Conservation (phyloP, 2,329 filamentous ascomycete species). For the Diplodia sapinea region DNA sequence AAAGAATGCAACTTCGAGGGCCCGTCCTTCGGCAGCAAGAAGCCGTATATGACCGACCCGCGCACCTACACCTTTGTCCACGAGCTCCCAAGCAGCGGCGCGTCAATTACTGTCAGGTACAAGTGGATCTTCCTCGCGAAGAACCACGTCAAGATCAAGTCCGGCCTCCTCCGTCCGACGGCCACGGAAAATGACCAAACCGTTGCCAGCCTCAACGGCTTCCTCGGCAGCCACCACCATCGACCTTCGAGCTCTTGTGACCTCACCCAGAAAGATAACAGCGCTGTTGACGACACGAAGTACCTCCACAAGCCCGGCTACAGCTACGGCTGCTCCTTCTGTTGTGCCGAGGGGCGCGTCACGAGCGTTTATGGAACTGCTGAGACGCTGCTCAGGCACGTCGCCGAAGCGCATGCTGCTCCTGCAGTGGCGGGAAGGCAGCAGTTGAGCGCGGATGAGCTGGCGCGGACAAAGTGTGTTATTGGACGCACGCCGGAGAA, state of each 20-base stretch:
- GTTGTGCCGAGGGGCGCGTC: constrained; percentile 41
- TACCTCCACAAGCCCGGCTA: constrained; percentile 24
- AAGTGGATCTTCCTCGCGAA: constrained; percentile 50
- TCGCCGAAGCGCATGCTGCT: constrained; percentile 45
- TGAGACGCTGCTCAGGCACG: constrained; percentile 49
- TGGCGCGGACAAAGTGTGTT: constrained; percentile 43
- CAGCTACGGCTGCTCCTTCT: constrained; percentile 46
- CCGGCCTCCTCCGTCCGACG: constrained; percentile 12
- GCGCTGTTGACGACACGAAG: neutral
- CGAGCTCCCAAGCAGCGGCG: neutral
- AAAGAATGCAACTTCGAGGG: constrained; percentile 45
- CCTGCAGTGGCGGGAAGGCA: constrained; percentile 24
- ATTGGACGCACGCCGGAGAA: constrained; percentile 43
- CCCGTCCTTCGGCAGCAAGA: constrained; percentile 37
- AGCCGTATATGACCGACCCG: constrained; percentile 41
- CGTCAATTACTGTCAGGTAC: constrained; percentile 36
- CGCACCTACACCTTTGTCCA: constrained; percentile 35
- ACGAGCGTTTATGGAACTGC: constrained; percentile 47
- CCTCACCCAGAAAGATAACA: constrained; percentile 6
- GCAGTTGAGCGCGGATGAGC: constrained; percentile 40
- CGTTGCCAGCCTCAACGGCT: neutral
- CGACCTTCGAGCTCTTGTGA: constrained; percentile 15
- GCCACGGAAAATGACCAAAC: neutral
- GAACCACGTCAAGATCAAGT: constrained; percentile 41
- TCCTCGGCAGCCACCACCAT: constrained; percentile 34